These are phyloP conservation scores for Monosporascus ibericus DNA, from an alignment of 2,329 filamentous ascomycete genomes.

Conservation along the genomic window DNA sequence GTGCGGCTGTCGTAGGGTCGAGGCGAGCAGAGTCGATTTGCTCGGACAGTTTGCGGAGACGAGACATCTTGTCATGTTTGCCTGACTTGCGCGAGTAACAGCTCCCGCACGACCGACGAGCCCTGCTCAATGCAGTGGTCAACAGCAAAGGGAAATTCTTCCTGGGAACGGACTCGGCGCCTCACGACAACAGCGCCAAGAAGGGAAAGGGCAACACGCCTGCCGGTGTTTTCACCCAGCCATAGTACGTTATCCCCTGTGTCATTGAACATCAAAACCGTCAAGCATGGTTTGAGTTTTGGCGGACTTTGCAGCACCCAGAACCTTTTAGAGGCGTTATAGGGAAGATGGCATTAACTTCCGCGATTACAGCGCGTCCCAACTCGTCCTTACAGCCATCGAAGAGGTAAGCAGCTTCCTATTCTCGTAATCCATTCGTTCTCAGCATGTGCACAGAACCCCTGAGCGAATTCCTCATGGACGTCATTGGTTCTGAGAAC, in stretches of 20 bases:
- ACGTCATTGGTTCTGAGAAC: no score
- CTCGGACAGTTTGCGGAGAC: no score
- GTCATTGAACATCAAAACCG: not conserved
- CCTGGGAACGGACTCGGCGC: conserved; percentile 67
- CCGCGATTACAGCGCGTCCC: conserved; percentile 16
- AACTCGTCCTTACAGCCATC: conserved; percentile 54
- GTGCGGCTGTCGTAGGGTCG: no score
- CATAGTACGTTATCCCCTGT: conserved; percentile 34
- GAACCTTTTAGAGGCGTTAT: not conserved
- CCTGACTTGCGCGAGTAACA: not conserved
- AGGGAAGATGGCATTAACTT: not conserved
- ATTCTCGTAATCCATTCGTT: no score
- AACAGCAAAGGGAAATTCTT: conserved; percentile 63
- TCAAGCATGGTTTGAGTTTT: not conserved
- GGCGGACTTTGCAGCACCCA: not conserved
- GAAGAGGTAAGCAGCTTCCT: conserved; percentile 23
- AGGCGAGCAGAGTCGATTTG: no score
- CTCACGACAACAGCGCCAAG: conserved; percentile 56
- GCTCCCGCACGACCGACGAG: conserved; percentile 58
- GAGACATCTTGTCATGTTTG: no score
- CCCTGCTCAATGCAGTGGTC: conserved; percentile 60
- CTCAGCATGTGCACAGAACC: no score
- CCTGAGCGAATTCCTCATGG: no score
- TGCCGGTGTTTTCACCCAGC: conserved; percentile 75
- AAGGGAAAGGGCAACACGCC: conserved; percentile 51